Evolutionary conservation across 2,329 filamentous ascomycete species (phyloP).

Genomic region (Biscogniauxia sp.): DNA sequence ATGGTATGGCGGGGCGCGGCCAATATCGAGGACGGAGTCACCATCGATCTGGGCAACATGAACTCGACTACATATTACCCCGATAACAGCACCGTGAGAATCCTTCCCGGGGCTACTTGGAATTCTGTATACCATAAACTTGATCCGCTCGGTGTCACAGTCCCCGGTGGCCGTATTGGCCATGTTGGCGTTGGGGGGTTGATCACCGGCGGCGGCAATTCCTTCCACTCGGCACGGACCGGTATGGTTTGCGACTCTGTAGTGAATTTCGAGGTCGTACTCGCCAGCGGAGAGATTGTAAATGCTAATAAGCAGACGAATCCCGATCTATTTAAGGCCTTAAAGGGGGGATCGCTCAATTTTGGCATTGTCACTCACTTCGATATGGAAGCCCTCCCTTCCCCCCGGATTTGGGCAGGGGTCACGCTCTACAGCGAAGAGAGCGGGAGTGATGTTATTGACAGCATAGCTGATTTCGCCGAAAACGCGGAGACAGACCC

Average conservation of each 20-base stretch:
- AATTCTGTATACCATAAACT: conserved; percentile 24
- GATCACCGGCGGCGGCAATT: conserved; percentile 28
- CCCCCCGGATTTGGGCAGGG: not conserved
- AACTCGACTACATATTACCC: conserved; percentile 32
- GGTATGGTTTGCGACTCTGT: conserved; percentile 43
- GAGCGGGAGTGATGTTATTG: no score
- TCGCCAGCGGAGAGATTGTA: conserved; percentile 39
- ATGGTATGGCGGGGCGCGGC: not conserved
- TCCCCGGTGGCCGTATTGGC: conserved; percentile 26
- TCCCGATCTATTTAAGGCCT: conserved; percentile 39
- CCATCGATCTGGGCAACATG: conserved; percentile 15
- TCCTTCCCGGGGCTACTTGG: conserved; percentile 31
- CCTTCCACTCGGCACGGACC: conserved; percentile 24
- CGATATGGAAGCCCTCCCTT: not conserved
- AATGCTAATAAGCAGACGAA: conserved; percentile 34
- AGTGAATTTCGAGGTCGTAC: conserved; percentile 40
- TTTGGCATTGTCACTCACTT: conserved; percentile 33
- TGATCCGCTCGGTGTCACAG: conserved; percentile 24
- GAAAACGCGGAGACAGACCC: no score
- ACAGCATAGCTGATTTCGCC: no score
- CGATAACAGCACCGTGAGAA: conserved; percentile 27
- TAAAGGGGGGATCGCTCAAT: conserved; percentile 43
- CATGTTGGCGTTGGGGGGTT: conserved; percentile 30
- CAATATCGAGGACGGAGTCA: conserved; percentile 9
- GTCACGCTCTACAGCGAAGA: not conserved